Evolutionary conservation across 148 eudicot genomes (phyloP).

Genomic region (Cornus suecica): DNA sequence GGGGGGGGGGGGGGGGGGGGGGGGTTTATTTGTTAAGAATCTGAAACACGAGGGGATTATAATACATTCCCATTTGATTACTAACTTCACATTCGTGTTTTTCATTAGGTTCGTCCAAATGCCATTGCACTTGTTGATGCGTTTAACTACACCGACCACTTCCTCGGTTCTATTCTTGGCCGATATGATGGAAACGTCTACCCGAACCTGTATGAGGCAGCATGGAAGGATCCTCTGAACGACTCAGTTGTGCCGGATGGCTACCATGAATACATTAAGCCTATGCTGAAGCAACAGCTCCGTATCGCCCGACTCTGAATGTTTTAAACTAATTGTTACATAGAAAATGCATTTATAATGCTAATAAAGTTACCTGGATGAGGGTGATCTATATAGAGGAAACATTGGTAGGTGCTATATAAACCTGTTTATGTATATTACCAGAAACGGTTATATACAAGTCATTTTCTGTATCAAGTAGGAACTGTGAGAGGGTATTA

Average conservation of each 20-base stretch:
- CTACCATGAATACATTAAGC: constrained; percentile 65
- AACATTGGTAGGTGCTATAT: background rate
- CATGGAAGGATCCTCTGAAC: constrained; percentile 88
- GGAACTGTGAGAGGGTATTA: too few relatives aligned
- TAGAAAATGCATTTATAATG: background rate
- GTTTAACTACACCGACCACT: constrained; percentile 93
- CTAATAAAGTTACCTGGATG: background rate
- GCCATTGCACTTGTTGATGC: constrained; percentile 92
- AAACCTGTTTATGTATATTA: background rate
- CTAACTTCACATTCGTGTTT: background rate
- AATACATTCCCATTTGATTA: background rate
- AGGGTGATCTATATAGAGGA: background rate
- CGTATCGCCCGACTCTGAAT: constrained; percentile 54
- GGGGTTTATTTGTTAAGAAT: too few relatives aligned
- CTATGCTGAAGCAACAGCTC: constrained; percentile 76
- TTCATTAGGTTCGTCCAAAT: constrained; percentile 75
- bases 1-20: too few relatives aligned
- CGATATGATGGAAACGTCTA: constrained; percentile 94
- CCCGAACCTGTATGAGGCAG: constrained; percentile 86
- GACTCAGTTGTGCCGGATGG: constrained; percentile 75
- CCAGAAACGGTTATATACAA: too few relatives aligned
- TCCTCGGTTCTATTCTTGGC: constrained; percentile 82
- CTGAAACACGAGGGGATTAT: too few relatives aligned
- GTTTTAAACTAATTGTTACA: background rate
- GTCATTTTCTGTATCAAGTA: too few relatives aligned